phyloP scores from a whole-genome alignment of 2,329 filamentous ascomycete species.

The Ophiostoma populinum region DNA sequence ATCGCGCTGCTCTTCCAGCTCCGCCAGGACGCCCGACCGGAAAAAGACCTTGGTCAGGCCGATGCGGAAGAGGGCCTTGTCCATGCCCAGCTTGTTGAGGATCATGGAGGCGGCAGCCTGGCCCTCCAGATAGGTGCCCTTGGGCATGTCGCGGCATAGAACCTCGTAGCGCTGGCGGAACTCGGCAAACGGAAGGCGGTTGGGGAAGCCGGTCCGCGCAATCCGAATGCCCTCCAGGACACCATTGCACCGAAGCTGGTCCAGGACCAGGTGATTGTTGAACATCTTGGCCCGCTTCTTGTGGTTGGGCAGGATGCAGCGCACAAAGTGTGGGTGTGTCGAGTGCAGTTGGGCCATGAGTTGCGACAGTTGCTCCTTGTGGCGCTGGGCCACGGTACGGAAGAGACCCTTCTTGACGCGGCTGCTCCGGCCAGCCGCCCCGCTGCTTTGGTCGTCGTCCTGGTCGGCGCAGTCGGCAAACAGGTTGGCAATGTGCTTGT shows the following conservation, averaged over 20 bases:
- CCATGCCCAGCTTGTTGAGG: constrained; percentile 73
- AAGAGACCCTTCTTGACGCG: constrained; percentile 95
- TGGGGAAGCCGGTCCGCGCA: constrained; percentile 90
- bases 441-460: constrained; percentile 51
- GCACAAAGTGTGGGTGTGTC: constrained; percentile 94
- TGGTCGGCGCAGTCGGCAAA: constrained; percentile 73
- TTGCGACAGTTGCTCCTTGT: constrained; percentile 96
- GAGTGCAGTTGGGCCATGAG: constrained; percentile 88
- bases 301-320: constrained; percentile 94
- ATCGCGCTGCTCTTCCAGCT: constrained; percentile 91
- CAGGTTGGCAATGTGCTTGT: constrained; percentile 67
- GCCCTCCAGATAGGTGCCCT: constrained; percentile 55
- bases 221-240: constrained; percentile 97
- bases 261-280: constrained; percentile 77
- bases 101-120: constrained; percentile 74
- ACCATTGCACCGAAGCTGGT: constrained; percentile 96
- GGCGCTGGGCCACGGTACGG: constrained; percentile 85
- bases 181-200: constrained; percentile 77
- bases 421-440: constrained; percentile 43
- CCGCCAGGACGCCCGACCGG: constrained; percentile 83
- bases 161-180: constrained; percentile 95
- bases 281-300: constrained; percentile 93
- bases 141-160: constrained; percentile 41
- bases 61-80: constrained; percentile 75
- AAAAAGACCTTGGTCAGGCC: constrained; percentile 97